These are phyloP conservation scores for Plectranthus barbatus DNA, from an alignment of 257 asterid species.

Conservation along the genomic window DNA sequence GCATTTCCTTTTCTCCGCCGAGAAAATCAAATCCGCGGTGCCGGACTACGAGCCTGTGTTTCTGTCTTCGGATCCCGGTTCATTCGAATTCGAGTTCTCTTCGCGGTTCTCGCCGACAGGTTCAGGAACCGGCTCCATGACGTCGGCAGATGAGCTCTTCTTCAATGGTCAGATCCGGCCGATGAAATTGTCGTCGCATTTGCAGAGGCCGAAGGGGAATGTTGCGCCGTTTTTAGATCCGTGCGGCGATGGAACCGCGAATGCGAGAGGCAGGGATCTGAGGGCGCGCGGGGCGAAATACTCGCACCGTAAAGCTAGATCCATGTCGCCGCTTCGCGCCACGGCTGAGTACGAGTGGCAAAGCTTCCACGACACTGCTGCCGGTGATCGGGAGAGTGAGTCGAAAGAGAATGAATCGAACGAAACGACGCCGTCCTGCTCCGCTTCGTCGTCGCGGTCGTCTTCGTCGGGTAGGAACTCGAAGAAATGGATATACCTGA, in stretches of 20 bases:
- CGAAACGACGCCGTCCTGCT: constrained; percentile 55
- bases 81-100: constrained; percentile 54
- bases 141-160: constrained; percentile 52
- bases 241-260: constrained; percentile 3
- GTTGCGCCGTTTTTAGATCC: constrained; percentile 20
- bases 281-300: constrained; percentile 17
- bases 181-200: constrained; percentile 39
- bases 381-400: neutral
- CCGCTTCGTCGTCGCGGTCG: constrained; percentile 51
- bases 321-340: constrained; percentile 45
- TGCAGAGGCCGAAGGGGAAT: constrained; percentile 27
- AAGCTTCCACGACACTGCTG: neutral
- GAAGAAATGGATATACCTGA: constrained; percentile 52
- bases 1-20: constrained; percentile 32
- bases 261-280: constrained; percentile 38
- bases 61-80: constrained; percentile 35
- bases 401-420: constrained; percentile 25
- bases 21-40: neutral
- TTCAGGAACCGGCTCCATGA: constrained; percentile 28
- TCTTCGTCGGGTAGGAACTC: constrained; percentile 57
- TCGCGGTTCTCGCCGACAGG: constrained; percentile 35
- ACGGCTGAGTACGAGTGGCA: constrained; percentile 19
- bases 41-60: constrained; percentile 30
- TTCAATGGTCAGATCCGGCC: constrained; percentile 64
- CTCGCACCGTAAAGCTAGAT: constrained; percentile 51